Evolutionary conservation across 2,329 filamentous ascomycete genomes (phyloP).

Genomic region (Diaporthe batatas): DNA sequence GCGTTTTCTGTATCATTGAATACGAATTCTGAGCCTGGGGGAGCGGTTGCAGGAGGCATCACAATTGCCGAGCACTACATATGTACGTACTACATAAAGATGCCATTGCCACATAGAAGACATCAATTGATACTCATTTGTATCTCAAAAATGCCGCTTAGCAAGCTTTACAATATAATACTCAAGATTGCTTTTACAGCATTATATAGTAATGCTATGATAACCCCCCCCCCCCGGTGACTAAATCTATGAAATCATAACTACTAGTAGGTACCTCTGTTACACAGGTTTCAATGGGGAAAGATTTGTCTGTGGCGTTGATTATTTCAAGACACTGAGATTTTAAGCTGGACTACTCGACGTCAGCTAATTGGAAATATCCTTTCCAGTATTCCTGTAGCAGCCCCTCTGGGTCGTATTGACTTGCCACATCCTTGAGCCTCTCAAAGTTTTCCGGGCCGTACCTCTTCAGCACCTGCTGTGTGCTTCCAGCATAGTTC

Average conservation of each 20-base stretch:
- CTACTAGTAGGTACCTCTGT: too few relatives aligned
- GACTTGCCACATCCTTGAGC: neutral
- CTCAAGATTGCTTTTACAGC: neutral
- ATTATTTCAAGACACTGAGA: too few relatives aligned
- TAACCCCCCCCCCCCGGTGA: too few relatives aligned
- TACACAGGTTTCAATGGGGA: too few relatives aligned
- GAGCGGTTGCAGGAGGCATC: neutral
- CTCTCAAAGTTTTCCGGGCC: constrained; percentile 25
- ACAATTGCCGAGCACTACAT: neutral
- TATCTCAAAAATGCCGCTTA: too few relatives aligned
- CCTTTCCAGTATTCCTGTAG: constrained; percentile 44
- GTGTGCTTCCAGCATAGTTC: constrained; percentile 32
- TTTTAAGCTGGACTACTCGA: neutral
- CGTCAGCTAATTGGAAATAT: constrained; percentile 8
- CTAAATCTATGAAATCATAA: too few relatives aligned
- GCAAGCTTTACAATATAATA: neutral
- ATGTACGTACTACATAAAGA: constrained; percentile 1
- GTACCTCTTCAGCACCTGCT: constrained; percentile 23
- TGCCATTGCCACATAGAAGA: neutral
- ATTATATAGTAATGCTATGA: too few relatives aligned
- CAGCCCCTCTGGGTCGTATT: constrained; percentile 36
- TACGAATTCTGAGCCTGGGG: too few relatives aligned
- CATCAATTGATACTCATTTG: neutral
- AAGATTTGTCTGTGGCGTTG: too few relatives aligned
- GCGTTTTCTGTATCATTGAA: neutral